Evolutionary conservation across 108 stramenopile genomes (phyloP).

Genomic region (Mediolabrus comicus): DNA sequence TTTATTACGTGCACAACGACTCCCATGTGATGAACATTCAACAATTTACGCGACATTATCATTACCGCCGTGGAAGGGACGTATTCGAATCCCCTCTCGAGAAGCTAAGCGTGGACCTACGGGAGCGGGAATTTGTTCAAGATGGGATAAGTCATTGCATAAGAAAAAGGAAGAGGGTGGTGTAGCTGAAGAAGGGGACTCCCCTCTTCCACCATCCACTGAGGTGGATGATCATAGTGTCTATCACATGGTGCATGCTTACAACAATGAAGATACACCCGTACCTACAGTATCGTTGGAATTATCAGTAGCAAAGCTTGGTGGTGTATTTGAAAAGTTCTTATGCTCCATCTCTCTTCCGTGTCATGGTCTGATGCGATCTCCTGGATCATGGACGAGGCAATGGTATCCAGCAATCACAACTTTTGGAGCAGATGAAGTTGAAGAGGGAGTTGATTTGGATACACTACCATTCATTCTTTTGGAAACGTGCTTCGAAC

Average conservation of each 20-base stretch:
- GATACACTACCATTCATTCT: constrained; percentile 36
- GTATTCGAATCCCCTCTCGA: constrained; percentile 52
- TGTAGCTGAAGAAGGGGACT: constrained; percentile 10
- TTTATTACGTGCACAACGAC: constrained; percentile 64
- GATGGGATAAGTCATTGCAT: constrained; percentile 51
- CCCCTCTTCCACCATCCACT: background rate
- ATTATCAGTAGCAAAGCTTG: constrained; percentile 53
- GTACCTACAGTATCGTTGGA: constrained; percentile 69
- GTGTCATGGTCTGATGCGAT: constrained; percentile 54
- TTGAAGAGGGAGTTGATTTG: background rate
- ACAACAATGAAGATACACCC: constrained; percentile 75
- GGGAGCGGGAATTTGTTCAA: constrained; percentile 65
- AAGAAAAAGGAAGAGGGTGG: constrained; percentile 7
- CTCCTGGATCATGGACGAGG: constrained; percentile 52
- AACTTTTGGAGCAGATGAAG: constrained; percentile 13
- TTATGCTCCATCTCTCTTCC: constrained; percentile 58
- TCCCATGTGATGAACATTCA: constrained; percentile 69
- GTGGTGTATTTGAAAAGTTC: constrained; percentile 71
- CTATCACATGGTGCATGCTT: constrained; percentile 79
- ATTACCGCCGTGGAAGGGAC: constrained; percentile 79
- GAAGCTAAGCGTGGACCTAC: constrained; percentile 31
- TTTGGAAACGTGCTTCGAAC: constrained; percentile 47
- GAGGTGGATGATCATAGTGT: constrained; percentile 28
- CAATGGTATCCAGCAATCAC: constrained; percentile 56
- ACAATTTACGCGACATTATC: constrained; percentile 55